phyloP scores from a whole-genome alignment of 768 basidiomycete species.

The Coprinopsis strossmayeri region DNA sequence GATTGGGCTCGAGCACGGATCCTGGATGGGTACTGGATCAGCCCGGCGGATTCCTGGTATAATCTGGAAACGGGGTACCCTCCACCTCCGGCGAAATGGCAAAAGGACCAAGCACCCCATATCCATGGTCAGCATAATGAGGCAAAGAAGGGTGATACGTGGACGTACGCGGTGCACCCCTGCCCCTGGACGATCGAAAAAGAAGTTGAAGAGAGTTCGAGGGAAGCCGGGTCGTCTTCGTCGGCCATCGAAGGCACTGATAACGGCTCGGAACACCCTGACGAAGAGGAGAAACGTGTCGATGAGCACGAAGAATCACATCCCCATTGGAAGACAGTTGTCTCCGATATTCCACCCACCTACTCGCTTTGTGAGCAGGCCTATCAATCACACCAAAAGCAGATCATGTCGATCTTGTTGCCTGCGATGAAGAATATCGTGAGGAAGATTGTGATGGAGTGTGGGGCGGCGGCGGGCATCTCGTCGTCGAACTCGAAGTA shows the following conservation, averaged over 20 bases:
- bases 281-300: background rate
- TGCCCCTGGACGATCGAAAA: slow-evolving; percentile 54
- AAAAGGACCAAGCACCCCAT: background rate
- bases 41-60: slow-evolving; percentile 68
- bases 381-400: slow-evolving; percentile 49
- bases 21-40: slow-evolving; percentile 71
- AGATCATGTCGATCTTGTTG: slow-evolving; percentile 52
- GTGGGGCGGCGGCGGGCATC: slow-evolving; percentile 26
- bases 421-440: slow-evolving; percentile 69
- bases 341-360: slow-evolving; percentile 51
- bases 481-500: background rate
- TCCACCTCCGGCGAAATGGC: background rate
- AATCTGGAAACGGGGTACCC: slow-evolving; percentile 16
- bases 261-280: slow-evolving; percentile 8
- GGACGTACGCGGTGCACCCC: slow-evolving; percentile 38
- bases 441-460: slow-evolving; percentile 58
- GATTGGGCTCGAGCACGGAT: slow-evolving; percentile 71
- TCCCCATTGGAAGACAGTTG: slow-evolving; percentile 41
- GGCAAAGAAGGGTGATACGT: slow-evolving; percentile 13
- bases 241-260: slow-evolving; percentile 14
- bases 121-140: slow-evolving; percentile 18
- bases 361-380: slow-evolving; percentile 59
- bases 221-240: slow-evolving; percentile 7
- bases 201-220: slow-evolving; percentile 16
- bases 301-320: slow-evolving; percentile 31